Base-by-base conservation (phyloP, 1,284 basidiomycete genomes). In the Rhodotorula sp. region DNA sequence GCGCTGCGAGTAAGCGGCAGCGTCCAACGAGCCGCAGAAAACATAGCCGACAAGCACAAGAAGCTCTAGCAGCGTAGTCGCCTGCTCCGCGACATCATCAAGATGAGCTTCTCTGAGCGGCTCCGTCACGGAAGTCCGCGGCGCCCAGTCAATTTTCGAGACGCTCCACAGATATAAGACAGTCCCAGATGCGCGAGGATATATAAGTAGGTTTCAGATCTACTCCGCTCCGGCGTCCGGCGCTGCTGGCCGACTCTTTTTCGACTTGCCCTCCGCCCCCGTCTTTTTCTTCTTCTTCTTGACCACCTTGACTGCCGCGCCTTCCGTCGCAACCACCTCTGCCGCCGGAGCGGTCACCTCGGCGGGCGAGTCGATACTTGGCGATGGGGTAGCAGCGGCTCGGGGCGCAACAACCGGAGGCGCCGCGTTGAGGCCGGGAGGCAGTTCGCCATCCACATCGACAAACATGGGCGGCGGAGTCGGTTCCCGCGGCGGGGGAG, bases 391-490 rank as follows among this genome's bases (percentile, higher is more conserved):
- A 10, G 62, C 18, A 21, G 63, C 46, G 21, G 34, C 15, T 0
- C 21, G n/a, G 8, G 61, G 49, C 20, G 21, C 15, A 10, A 18
- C 10, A 39, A 23, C 5, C 3, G 31, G 48, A 16, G 48, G 31
- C 23, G 31, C 57, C n/a, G 54, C 58, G n/a, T 16, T 75, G n/a
- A 84, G 85, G 47, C 87, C 86, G 57, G 86, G 86, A 3, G 92
- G 93, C 89, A 94, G 91, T 81, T 93, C 92, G 3, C 93, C 93
- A 0, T 88, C 86, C 76, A 86, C 87, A 76, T 94, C 91, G 74
- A 95, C 87, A 31, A 87, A 82, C 87, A 90, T 43, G 79, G 79
- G 58, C 79, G 78, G 59, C 49, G 79, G 65, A 20, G 79, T 78
- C 21, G 80, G 76, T n/a, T 77, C 75, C 15, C 76, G 72, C 3